These are phyloP conservation scores for Capsicum chinense DNA, from an alignment of 257 asterid genomes.

Conservation along the genomic window DNA sequence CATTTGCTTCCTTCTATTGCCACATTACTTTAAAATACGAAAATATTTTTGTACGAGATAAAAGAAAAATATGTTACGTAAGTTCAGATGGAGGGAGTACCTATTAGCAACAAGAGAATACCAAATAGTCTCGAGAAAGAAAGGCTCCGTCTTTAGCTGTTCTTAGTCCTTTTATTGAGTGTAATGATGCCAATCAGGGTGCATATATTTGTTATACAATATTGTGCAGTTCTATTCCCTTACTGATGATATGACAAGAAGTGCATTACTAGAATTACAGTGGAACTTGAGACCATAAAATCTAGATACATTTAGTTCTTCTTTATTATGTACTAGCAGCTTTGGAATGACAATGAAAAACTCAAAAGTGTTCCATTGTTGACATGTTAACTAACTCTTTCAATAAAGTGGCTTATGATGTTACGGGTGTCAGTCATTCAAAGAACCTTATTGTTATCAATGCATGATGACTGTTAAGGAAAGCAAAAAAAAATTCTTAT, in stretches of 20 bases:
- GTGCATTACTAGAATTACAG: neutral
- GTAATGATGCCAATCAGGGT: neutral
- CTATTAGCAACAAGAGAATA: too few relatives aligned
- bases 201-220: constrained; percentile 3
- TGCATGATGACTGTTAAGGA: neutral
- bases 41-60: too few relatives aligned
- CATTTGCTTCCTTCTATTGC: too few relatives aligned
- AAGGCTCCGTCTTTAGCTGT: neutral
- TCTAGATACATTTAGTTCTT: neutral
- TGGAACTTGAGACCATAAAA: constrained; percentile 6
- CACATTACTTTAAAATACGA: too few relatives aligned
- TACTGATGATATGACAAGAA: neutral
- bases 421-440: neutral
- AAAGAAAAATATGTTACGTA: too few relatives aligned
- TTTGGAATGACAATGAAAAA: neutral
- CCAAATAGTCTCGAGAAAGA: too few relatives aligned
- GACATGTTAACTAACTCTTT: neutral
- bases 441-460: neutral
- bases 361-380: neutral
- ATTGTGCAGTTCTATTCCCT: neutral
- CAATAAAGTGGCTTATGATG: neutral
- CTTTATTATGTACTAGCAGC: neutral
- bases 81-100: too few relatives aligned
- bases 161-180: neutral
- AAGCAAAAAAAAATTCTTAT: neutral